Evolutionary conservation across 768 basidiomycete genomes (phyloP).

Genomic region (Pisolithus albus): DNA sequence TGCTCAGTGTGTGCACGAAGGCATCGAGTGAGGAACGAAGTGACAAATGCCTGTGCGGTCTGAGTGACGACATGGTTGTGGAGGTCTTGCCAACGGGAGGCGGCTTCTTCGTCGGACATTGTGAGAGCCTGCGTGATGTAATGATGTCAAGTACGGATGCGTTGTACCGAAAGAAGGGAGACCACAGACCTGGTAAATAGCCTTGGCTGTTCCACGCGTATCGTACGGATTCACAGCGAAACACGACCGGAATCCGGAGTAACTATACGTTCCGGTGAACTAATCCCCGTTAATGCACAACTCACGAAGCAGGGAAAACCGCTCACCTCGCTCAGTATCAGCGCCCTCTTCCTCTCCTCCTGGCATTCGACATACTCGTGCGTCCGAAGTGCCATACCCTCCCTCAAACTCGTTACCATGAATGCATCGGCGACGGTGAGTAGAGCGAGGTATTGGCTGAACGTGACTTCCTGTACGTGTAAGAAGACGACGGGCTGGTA

Average conservation of each 20-base stretch:
- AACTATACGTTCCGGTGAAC: slow-evolving; percentile 85
- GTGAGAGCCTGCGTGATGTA: slow-evolving; percentile 49
- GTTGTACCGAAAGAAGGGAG: background rate
- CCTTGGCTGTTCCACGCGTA: slow-evolving; percentile 72
- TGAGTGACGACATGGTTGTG: slow-evolving; percentile 83
- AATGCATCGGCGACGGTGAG: slow-evolving; percentile 81
- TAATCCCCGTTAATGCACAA: slow-evolving; percentile 22
- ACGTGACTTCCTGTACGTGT: slow-evolving; percentile 78
- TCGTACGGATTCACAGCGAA: slow-evolving; percentile 87
- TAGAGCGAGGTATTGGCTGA: slow-evolving; percentile 78
- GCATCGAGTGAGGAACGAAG: slow-evolving; percentile 68
- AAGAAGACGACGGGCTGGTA: slow-evolving; percentile 86
- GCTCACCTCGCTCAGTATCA: slow-evolving; percentile 73
- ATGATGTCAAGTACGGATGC: background rate
- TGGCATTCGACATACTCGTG: slow-evolving; percentile 88
- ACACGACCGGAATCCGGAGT: slow-evolving; percentile 81
- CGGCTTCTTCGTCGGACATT: slow-evolving; percentile 69
- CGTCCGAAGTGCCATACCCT: slow-evolving; percentile 79
- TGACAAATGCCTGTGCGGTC: slow-evolving; percentile 79
- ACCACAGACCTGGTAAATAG: slow-evolving; percentile 52
- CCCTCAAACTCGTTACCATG: slow-evolving; percentile 74
- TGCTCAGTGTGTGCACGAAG: slow-evolving; percentile 71
- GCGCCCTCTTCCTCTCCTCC: slow-evolving; percentile 55
- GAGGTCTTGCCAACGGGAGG: slow-evolving; percentile 76
- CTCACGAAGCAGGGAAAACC: background rate